Conservation (phyloP, 768 basidiomycete species). For the Lactarius indigo region DNA sequence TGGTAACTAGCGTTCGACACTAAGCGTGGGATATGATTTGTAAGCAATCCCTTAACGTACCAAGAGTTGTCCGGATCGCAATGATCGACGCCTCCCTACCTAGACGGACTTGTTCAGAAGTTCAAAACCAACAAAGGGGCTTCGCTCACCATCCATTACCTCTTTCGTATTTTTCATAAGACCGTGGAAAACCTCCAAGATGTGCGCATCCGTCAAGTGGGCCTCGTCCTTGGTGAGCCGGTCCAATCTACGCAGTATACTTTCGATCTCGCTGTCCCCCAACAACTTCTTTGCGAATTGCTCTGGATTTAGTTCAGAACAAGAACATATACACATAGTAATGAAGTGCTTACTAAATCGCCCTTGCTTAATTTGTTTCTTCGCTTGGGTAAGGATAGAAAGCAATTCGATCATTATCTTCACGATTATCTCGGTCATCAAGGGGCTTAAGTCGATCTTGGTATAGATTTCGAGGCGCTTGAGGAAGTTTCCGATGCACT, state of each 20-base stretch:
- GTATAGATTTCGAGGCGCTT: background rate
- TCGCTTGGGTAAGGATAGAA: background rate
- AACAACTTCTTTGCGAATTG: conserved; percentile 1
- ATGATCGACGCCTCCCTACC: background rate
- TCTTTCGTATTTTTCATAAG: background rate
- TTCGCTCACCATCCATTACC: background rate
- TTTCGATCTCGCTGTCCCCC: background rate
- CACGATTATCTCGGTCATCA: background rate
- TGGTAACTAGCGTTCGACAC: background rate
- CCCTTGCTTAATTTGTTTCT: background rate
- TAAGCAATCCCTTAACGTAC: background rate
- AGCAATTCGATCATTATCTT: background rate
- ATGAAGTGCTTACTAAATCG: background rate
- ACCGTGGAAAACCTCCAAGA: background rate
- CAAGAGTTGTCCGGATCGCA: background rate
- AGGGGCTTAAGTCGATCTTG: background rate
- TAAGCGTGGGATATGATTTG: background rate
- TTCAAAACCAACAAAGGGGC: background rate
- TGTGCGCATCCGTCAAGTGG: background rate
- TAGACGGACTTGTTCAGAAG: background rate
- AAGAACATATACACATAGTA: too few relatives aligned
- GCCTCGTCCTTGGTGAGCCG: background rate
- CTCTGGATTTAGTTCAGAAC: background rate
- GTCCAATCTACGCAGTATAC: background rate
- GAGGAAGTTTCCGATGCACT: background rate